Evolutionary conservation across 495 filamentous ascomycete genomes (phyloP).

Genomic region (Podospora australis): DNA sequence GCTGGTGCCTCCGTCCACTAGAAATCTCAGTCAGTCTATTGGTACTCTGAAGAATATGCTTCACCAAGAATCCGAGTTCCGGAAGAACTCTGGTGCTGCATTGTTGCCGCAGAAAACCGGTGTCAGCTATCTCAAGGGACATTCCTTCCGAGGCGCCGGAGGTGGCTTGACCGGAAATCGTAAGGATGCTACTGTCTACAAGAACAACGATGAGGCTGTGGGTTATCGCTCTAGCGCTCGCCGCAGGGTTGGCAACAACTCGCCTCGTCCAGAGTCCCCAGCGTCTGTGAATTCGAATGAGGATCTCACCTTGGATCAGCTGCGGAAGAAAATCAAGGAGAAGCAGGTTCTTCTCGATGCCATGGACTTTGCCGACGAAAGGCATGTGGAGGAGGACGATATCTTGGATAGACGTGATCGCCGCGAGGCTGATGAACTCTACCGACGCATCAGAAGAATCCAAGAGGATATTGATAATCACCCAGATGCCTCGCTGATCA

Average conservation of each 20-base stretch:
- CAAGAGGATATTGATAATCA: slow-evolving; percentile 96
- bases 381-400: slow-evolving; percentile 83
- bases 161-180: slow-evolving; percentile 43
- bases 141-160: slow-evolving; percentile 67
- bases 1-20: slow-evolving; percentile 91
- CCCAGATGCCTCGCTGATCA: slow-evolving; percentile 67
- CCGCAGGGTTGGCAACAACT: slow-evolving; percentile 70
- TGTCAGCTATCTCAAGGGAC: slow-evolving; percentile 92
- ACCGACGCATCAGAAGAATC: slow-evolving; percentile 82
- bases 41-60: slow-evolving; percentile 88
- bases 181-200: slow-evolving; percentile 95
- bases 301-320: slow-evolving; percentile 77
- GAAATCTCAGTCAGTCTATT: slow-evolving; percentile 86
- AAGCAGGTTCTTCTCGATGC: slow-evolving; percentile 95
- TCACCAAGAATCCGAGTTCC: slow-evolving; percentile 78
- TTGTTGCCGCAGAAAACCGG: slow-evolving; percentile 94
- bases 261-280: slow-evolving; percentile 69
- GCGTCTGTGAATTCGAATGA: slow-evolving; percentile 65
- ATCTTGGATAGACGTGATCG: slow-evolving; percentile 84
- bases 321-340: slow-evolving; percentile 90
- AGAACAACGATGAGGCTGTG: slow-evolving; percentile 85
- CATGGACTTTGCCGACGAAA: slow-evolving; percentile 94
- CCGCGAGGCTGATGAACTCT: slow-evolving; percentile 88
- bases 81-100: slow-evolving; percentile 77
- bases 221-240: slow-evolving; percentile 93